These are phyloP conservation scores for Candida xyloterini DNA, from an alignment of 805 yeast genomes.

Conservation along the genomic window DNA sequence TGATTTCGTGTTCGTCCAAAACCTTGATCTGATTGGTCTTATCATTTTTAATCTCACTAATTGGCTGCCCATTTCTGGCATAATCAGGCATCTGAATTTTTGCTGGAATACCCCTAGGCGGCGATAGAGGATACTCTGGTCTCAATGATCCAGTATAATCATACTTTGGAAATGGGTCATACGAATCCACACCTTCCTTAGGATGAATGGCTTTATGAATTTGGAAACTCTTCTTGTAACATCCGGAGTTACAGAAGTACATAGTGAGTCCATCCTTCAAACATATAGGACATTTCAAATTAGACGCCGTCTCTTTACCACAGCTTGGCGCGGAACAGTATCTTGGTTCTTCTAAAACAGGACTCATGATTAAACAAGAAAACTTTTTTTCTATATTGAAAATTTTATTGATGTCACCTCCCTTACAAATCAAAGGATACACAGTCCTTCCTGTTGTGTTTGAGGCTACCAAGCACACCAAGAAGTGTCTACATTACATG, in stretches of 20 bases:
- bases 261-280: constrained; percentile 62
- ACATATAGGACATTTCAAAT: constrained; percentile 89
- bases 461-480: constrained; percentile 30
- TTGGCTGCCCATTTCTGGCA: constrained; percentile 75
- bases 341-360: constrained; percentile 15
- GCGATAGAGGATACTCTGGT: constrained; percentile 79
- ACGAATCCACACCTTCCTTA: constrained; percentile 55
- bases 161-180: constrained; percentile 84
- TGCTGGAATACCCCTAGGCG: constrained; percentile 68
- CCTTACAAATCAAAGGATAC: constrained; percentile 50
- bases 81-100: constrained; percentile 78
- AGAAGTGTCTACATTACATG: constrained; percentile 49
- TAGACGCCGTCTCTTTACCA: constrained; percentile 73
- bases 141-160: constrained; percentile 70
- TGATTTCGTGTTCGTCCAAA: constrained; percentile 65
- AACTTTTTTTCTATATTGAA: not conserved
- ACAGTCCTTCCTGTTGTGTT: constrained; percentile 47
- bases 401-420: constrained; percentile 8
- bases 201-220: constrained; percentile 75
- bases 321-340: constrained; percentile 78
- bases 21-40: constrained; percentile 63
- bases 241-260: constrained; percentile 77
- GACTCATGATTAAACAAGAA: constrained; percentile 8
- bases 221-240: constrained; percentile 73
- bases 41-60: constrained; percentile 70